phyloP scores from a whole-genome alignment of 108 stramenopile species.

The Heterococcus sp. region DNA sequence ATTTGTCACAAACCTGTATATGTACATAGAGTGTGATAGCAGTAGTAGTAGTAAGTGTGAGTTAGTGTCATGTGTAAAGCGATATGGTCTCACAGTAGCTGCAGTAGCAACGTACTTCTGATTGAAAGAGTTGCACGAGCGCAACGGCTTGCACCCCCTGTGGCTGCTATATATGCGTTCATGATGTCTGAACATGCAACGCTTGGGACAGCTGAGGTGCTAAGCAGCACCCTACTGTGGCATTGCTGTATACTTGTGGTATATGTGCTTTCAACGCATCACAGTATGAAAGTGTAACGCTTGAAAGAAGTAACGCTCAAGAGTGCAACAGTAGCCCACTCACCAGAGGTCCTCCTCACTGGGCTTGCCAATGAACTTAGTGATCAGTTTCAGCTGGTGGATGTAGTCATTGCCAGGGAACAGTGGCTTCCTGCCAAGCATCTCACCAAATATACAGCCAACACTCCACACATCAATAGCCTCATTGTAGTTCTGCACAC shows the following conservation, averaged over 20 bases:
- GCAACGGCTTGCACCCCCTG: no score
- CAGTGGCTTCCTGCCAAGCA: slow-evolving; percentile 85
- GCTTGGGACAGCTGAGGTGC: no score
- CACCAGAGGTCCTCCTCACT: slow-evolving; percentile 83
- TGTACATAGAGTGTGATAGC: neutral
- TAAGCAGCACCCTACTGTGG: no score
- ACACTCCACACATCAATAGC: slow-evolving; percentile 78
- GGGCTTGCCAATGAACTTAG: slow-evolving; percentile 73
- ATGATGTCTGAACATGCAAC: no score
- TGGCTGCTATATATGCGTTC: no score
- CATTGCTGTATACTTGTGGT: no score
- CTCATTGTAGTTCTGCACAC: slow-evolving; percentile 95
- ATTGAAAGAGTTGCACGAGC: no score
- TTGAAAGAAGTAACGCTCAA: neutral
- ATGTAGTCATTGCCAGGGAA: slow-evolving; percentile 99
- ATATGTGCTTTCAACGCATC: neutral
- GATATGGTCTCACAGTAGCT: neutral
- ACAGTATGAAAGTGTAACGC: no score
- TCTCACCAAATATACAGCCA: slow-evolving; percentile 98
- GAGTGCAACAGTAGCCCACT: slow-evolving; percentile 40
- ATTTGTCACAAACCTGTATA: slow-evolving; percentile 28
- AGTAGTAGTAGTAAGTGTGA: neutral
- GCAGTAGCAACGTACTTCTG: neutral
- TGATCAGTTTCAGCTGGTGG: slow-evolving; percentile 80
- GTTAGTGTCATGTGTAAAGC: neutral